Base-by-base conservation (phyloP, 2,329 filamentous ascomycete species). In the Aspergillus brasiliensis region DNA sequence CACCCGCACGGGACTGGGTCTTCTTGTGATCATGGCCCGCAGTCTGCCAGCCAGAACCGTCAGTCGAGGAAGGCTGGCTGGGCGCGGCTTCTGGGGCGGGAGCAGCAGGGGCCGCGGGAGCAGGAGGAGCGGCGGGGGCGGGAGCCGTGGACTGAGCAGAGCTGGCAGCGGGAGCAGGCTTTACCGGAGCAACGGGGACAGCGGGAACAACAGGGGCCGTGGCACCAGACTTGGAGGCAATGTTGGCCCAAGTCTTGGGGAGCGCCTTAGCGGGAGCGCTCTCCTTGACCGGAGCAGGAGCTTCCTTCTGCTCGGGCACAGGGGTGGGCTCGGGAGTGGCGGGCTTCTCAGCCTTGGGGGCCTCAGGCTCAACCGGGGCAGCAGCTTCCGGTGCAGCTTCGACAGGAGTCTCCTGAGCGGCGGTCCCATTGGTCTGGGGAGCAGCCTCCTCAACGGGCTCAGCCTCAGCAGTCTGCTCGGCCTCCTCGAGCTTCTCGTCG, bases 1-100 rank as follows among this genome's bases (percentile, higher is more conserved):
- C 90, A 49, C 80, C 74, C 25, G 82, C 76, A 53, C 91, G 87
- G 70, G 88, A 89, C 75, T 95, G 91, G 73, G 91, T 88, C 83
- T 95, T 95, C 69, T 89, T 89, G 77, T 96, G 90, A 58, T 87
- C 85, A 59, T 80, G 78, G 58, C 89, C 89, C 57, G 91, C 94
- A 51, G 91, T 94, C 78, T 97, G 94, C 95, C 95, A 99, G 72
- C 91, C 91, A 61, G 83, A 79, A 61, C 81, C 81, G 56, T 87
- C 85, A 58, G 77, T 80, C 28, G 88, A 87, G 52, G 91, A 91
- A 51, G 89, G 91, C 77, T 97, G 93, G 92, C 91, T 97, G 71
- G 89, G 89, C 49, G 69, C 72, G 64, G 48, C 69, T 51, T 81
- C 71, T 51, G 80, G 65, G 85, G 82, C 83, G 87, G 65, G 68